Conservation (phyloP, 495 filamentous ascomycete genomes). For the Aspergillus biplanus region DNA sequence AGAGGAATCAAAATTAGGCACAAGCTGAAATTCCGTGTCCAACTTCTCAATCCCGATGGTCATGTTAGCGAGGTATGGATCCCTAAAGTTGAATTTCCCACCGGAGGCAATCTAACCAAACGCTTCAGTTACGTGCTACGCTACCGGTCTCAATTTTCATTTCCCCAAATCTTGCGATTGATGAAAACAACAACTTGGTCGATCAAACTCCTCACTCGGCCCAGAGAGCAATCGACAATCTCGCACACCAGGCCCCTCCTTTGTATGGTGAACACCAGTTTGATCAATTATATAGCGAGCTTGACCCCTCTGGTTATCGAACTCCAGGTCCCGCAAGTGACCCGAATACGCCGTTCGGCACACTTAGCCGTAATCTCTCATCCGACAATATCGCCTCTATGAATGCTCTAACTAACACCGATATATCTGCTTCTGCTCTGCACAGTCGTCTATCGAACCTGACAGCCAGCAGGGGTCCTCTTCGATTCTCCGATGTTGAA, state of each 20-base stretch:
- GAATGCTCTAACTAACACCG: slow-evolving; percentile 58
- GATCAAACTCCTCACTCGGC: slow-evolving; percentile 50
- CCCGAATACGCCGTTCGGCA: slow-evolving; percentile 73
- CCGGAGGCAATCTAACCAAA: slow-evolving; percentile 17
- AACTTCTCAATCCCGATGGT: slow-evolving; percentile 90
- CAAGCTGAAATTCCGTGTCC: slow-evolving; percentile 82
- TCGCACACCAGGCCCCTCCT: slow-evolving; percentile 71
- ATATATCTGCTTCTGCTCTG: slow-evolving; percentile 58
- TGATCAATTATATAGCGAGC: slow-evolving; percentile 85
- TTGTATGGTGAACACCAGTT: slow-evolving; percentile 84
- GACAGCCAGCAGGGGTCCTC: slow-evolving; percentile 36
- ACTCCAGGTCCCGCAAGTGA: slow-evolving; percentile 74
- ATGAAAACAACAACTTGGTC: slow-evolving; percentile 75
- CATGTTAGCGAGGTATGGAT: slow-evolving; percentile 79
- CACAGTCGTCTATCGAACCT: slow-evolving; percentile 66
- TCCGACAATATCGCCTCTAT: slow-evolving; percentile 74
- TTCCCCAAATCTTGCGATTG: slow-evolving; percentile 84
- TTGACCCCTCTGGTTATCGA: slow-evolving; percentile 74
- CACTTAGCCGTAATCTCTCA: slow-evolving; percentile 76
- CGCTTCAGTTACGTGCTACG: slow-evolving; percentile 71
- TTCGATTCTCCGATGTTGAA: slow-evolving; percentile 32
- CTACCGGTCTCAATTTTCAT: slow-evolving; percentile 90
- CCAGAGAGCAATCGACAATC: slow-evolving; percentile 39
- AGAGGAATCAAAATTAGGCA: slow-evolving; percentile 86
- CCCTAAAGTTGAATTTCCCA: neutral